A percentile compares a stretch with the other conserved stretches of the same genome.
These are phyloP conservation scores for Teunomyces kruisii DNA, from an alignment of 805 yeast species.

Conservation along the genomic window DNA sequence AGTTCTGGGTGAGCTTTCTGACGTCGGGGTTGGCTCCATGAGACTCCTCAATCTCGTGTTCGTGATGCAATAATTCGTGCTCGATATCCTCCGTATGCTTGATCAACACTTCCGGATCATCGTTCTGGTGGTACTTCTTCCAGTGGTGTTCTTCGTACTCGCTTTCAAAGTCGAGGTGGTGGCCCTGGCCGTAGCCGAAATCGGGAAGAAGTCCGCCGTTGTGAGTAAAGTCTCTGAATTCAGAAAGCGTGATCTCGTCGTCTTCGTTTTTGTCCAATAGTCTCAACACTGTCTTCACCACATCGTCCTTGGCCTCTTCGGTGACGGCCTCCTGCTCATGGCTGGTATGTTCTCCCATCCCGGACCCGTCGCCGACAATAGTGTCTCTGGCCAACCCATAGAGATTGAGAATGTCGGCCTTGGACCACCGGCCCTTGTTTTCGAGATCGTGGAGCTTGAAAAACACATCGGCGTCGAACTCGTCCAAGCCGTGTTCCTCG, in stretches of 20 bases:
- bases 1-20: constrained; percentile 29
- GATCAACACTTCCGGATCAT: constrained; percentile 77
- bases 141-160: constrained; percentile 96
- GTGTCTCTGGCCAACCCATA: constrained; percentile 77
- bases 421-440: constrained; percentile 54
- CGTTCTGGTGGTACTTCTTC: constrained; percentile 72
- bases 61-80: constrained; percentile 81
- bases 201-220: constrained; percentile 82
- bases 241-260: constrained; percentile 62
- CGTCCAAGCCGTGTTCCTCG: constrained; percentile 78
- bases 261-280: constrained; percentile 68
- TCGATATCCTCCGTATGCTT: constrained; percentile 89
- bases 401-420: constrained; percentile 67
- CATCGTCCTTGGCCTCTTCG: constrained; percentile 53
- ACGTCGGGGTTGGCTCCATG: constrained; percentile 30
- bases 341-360: constrained; percentile 73
- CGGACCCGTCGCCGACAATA: constrained; percentile 85
- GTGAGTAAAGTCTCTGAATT: constrained; percentile 62
- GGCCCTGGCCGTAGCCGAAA: constrained; percentile 91
- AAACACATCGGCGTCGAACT: constrained; percentile 71
- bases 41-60: constrained; percentile 73
- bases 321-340: constrained; percentile 56
- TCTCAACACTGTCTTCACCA: constrained; percentile 52
- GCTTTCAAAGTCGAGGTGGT: constrained; percentile 88
- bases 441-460: constrained; percentile 78